A percentile compares a stretch with the other conserved stretches of the same genome.
These are phyloP conservation scores for Camellia japonica DNA, from an alignment of 148 eudicot genomes.

Conservation along the genomic window DNA sequence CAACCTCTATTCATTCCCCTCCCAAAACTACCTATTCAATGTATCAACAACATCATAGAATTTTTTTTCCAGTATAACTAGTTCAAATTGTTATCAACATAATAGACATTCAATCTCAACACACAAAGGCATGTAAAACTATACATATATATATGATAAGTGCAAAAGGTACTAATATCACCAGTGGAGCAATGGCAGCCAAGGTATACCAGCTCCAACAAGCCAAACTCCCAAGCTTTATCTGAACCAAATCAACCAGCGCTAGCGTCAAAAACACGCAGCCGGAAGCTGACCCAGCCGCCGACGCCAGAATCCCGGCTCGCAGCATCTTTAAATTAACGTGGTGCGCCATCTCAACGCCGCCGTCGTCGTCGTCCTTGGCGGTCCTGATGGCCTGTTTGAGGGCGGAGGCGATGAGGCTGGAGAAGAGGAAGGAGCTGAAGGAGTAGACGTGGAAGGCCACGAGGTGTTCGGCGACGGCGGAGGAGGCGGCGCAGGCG, in stretches of 20 bases:
- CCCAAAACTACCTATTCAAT: no score
- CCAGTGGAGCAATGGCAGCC: slow-evolving; percentile 25
- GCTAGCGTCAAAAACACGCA: slow-evolving; percentile 33
- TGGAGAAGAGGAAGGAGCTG: no score
- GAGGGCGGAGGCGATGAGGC: no score
- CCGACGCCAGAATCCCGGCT: slow-evolving; percentile 34
- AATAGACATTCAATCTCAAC: neutral
- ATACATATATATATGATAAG: slow-evolving; percentile 28
- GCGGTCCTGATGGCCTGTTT: neutral
- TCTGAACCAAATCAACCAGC: slow-evolving; percentile 31
- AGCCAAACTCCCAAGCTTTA: slow-evolving; percentile 34
- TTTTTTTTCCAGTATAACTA: no score
- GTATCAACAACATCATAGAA: no score
- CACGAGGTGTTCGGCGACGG: no score
- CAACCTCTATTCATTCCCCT: no score
- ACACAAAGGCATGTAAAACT: slow-evolving; percentile 27
- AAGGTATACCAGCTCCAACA: slow-evolving; percentile 27
- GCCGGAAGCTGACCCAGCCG: slow-evolving; percentile 27
- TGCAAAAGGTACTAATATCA: slow-evolving; percentile 28
- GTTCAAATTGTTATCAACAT: no score
- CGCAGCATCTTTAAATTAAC: slow-evolving; percentile 22
- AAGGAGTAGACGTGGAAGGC: no score
- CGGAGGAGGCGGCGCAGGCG: slow-evolving; percentile 14
- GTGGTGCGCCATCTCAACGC: neutral
- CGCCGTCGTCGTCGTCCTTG: neutral